phyloP scores from a whole-genome alignment of 2,329 filamentous ascomycete genomes.

The Exserohilum turcica region DNA sequence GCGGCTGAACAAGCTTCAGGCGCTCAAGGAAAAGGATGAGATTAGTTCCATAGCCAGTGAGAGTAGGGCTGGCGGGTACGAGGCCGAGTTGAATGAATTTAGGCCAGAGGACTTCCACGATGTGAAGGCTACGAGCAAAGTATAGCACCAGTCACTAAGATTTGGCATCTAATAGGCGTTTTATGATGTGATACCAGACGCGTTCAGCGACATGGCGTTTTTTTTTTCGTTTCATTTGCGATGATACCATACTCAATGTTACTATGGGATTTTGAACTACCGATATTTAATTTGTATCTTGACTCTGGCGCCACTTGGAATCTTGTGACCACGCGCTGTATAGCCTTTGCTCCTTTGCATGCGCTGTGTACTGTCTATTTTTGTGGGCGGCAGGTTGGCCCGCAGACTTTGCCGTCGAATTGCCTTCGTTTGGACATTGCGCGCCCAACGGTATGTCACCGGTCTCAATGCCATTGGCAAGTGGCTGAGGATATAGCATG shows the following conservation, averaged over 20 bases:
- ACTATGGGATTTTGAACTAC: not conserved
- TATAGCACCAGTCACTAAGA: conserved; percentile 1
- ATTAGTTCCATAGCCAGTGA: conserved; percentile 23
- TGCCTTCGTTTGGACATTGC: too few species aligned
- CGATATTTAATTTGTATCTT: not conserved
- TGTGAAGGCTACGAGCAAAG: conserved; percentile 4
- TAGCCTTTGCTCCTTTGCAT: not conserved
- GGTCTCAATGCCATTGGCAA: too few species aligned
- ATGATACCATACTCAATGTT: conserved; percentile 17
- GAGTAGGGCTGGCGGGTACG: conserved; percentile 5
- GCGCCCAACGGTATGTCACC: too few species aligned
- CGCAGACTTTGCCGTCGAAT: too few species aligned
- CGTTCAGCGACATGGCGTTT: conserved; percentile 22
- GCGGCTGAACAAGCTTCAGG: conserved; percentile 36
- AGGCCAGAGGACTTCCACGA: conserved; percentile 33
- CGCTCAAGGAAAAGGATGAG: conserved; percentile 43
- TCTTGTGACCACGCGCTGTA: not conserved
- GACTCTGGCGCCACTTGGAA: not conserved
- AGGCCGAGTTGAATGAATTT: conserved; percentile 24
- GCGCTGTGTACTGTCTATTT: not conserved
- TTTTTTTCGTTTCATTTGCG: conserved; percentile 8
- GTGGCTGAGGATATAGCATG: not conserved
- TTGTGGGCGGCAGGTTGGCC: not conserved
- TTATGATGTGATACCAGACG: conserved; percentile 23
- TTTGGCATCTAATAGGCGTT: not conserved